phyloP scores from a whole-genome alignment of 257 asterid species.

The Ilex aquifolium region DNA sequence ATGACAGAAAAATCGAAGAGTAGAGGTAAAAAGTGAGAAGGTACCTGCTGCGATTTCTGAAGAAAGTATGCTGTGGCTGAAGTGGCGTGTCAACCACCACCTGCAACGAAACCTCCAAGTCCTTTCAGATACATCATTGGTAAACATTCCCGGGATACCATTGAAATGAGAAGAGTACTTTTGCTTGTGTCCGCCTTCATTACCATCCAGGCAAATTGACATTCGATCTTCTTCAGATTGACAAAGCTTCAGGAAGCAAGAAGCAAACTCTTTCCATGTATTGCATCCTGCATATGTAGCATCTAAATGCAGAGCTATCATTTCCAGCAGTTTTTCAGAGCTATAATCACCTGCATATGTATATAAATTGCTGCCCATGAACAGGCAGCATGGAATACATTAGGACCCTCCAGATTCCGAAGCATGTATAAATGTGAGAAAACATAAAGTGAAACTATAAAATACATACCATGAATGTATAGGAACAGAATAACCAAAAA shows the following conservation, averaged over 20 bases:
- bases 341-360: constrained; percentile 54
- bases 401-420: too few species aligned
- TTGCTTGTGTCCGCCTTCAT: constrained; percentile 16
- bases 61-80: constrained; percentile 33
- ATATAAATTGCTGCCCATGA: background rate
- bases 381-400: too few species aligned
- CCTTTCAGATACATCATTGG: constrained; percentile 32
- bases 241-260: constrained; percentile 57
- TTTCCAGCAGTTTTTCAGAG: constrained; percentile 56
- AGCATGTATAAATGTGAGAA: background rate
- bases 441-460: background rate
- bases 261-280: constrained; percentile 71
- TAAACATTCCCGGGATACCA: constrained; percentile 52
- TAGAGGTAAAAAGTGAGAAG: background rate
- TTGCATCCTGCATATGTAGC: constrained; percentile 46
- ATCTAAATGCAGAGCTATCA: constrained; percentile 81
- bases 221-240: constrained; percentile 56
- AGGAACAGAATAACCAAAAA: too few species aligned
- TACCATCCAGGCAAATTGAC: constrained; percentile 40
- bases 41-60: constrained; percentile 68
- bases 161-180: constrained; percentile 19
- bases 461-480: too few species aligned
- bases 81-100: constrained; percentile 89
- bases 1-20: too few species aligned
- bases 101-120: constrained; percentile 71